Percentiles rank a stretch among this genome's conserved stretches.
Evolutionary conservation across 768 basidiomycete species (phyloP).

Genomic region (Phaeolepiota aurea): DNA sequence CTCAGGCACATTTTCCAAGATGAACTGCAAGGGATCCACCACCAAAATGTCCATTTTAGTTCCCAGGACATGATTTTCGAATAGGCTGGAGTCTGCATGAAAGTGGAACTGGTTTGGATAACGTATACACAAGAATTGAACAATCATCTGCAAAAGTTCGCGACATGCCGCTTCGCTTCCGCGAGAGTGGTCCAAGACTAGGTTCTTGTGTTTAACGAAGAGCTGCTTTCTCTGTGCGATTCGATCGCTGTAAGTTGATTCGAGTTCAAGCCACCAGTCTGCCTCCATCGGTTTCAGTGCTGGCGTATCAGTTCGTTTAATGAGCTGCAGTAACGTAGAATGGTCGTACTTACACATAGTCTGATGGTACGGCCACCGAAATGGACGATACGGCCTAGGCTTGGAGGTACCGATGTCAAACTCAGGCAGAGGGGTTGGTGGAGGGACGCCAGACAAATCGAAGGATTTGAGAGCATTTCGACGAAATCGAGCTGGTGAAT

Average conservation of each 20-base stretch:
- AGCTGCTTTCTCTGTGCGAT: constrained; percentile 33
- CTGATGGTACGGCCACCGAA: constrained; percentile 49
- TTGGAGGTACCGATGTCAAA: constrained; percentile 35
- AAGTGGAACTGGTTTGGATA: constrained; percentile 46
- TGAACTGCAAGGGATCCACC: constrained; percentile 28
- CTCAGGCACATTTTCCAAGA: constrained; percentile 45
- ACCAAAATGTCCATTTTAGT: constrained; percentile 16
- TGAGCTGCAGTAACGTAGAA: background rate
- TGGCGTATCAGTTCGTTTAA: constrained; percentile 6
- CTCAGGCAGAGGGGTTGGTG: constrained; percentile 28
- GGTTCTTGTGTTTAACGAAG: constrained; percentile 26
- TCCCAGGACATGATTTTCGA: constrained; percentile 34
- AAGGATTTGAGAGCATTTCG: constrained; percentile 21
- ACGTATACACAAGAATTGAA: constrained; percentile 48
- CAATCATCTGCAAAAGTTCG: constrained; percentile 48
- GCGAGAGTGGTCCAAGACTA: constrained; percentile 35
- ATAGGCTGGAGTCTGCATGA: constrained; percentile 22
- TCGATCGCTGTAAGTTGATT: constrained; percentile 38
- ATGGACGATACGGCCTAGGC: constrained; percentile 46
- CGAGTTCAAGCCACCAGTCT: constrained; percentile 51
- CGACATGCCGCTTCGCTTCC: constrained; percentile 39
- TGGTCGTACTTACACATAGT: constrained; percentile 38
- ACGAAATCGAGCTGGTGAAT: too few species aligned
- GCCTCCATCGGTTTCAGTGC: constrained; percentile 41
- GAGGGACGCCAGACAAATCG: constrained; percentile 32